A percentile compares a stretch with the other conserved stretches of the same genome.
These are phyloP conservation scores for Gyromitra esculenta DNA, from an alignment of 2,329 filamentous ascomycete species.

Conservation along the genomic window DNA sequence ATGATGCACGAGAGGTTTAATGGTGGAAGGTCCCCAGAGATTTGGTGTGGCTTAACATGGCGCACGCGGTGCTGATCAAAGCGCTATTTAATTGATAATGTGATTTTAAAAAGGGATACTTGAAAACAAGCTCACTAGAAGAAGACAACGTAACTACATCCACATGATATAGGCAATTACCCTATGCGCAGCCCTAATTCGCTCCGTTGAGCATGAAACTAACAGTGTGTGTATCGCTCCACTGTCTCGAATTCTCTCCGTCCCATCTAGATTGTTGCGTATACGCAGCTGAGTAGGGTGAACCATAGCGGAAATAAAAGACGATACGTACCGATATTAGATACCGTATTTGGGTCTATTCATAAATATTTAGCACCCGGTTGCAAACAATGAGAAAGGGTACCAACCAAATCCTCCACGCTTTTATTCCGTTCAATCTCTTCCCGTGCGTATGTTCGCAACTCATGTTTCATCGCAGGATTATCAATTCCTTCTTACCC, in stretches of 20 bases:
- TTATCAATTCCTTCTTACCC: slow-evolving; percentile 31
- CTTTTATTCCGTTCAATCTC: slow-evolving; percentile 50
- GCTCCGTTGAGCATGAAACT: neutral
- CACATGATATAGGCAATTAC: neutral
- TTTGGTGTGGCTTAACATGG: too few relatives aligned
- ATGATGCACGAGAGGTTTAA: too few relatives aligned
- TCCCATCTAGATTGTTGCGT: slow-evolving; percentile 35
- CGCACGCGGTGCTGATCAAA: too few relatives aligned
- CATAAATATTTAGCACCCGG: slow-evolving; percentile 12
- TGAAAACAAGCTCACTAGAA: neutral
- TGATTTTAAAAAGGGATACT: neutral
- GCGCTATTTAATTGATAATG: too few relatives aligned
- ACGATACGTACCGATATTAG: slow-evolving; percentile 49
- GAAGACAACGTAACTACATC: too few relatives aligned
- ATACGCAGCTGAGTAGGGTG: slow-evolving; percentile 11
- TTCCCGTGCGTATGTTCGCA: slow-evolving; percentile 41
- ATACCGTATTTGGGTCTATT: slow-evolving; percentile 50
- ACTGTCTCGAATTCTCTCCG: slow-evolving; percentile 46
- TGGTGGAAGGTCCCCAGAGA: too few relatives aligned
- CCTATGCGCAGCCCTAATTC: neutral
- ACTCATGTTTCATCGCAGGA: slow-evolving; percentile 32
- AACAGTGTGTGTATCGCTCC: slow-evolving; percentile 32
- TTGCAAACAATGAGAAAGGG: neutral
- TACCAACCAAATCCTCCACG: slow-evolving; percentile 42
- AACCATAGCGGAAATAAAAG: neutral